Percentiles rank a stretch among this genome's conserved stretches.
phyloP scores from a whole-genome alignment of 2,329 filamentous ascomycete species.

The Colletotrichum orbiculare region DNA sequence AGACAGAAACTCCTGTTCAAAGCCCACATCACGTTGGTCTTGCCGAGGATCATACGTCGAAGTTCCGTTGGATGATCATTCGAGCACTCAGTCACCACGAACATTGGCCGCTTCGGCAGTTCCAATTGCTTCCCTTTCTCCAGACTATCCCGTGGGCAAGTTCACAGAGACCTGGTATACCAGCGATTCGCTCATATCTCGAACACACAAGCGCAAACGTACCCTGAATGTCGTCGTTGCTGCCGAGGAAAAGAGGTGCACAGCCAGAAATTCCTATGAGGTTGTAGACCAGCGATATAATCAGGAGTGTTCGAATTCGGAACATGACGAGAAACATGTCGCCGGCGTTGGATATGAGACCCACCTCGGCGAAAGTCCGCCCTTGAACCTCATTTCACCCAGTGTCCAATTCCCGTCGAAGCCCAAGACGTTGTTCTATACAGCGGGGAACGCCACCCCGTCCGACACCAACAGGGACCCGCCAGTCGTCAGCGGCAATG shows the following conservation, averaged over 20 bases:
- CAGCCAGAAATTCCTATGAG: conserved; percentile 53
- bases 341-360: conserved; percentile 41
- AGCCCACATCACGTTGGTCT: conserved; percentile 56
- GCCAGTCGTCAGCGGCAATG: conserved; percentile 54
- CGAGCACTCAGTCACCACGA: conserved; percentile 18
- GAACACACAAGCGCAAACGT: conserved; percentile 64
- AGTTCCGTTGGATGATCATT: conserved; percentile 50
- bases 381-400: conserved; percentile 54
- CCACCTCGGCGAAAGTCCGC: conserved; percentile 40
- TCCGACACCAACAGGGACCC: conserved; percentile 36
- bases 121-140: conserved; percentile 35
- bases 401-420: conserved; percentile 43
- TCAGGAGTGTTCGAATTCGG: conserved; percentile 52
- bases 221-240: conserved; percentile 50
- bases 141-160: conserved; percentile 51
- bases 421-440: conserved; percentile 53
- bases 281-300: conserved; percentile 59
- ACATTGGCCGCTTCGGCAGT: conserved; percentile 32
- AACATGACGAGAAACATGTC: conserved; percentile 48
- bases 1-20: conserved; percentile 52
- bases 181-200: conserved; percentile 63
- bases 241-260: conserved; percentile 45
- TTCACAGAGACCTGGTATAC: conserved; percentile 68
- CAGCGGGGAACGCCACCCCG: too few relatives aligned
- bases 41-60: conserved; percentile 61